Percentiles rank a stretch among this genome's conserved stretches.
These are phyloP conservation scores for Ustilago hordei DNA, from an alignment of 1,284 basidiomycete genomes.

Conservation along the genomic window DNA sequence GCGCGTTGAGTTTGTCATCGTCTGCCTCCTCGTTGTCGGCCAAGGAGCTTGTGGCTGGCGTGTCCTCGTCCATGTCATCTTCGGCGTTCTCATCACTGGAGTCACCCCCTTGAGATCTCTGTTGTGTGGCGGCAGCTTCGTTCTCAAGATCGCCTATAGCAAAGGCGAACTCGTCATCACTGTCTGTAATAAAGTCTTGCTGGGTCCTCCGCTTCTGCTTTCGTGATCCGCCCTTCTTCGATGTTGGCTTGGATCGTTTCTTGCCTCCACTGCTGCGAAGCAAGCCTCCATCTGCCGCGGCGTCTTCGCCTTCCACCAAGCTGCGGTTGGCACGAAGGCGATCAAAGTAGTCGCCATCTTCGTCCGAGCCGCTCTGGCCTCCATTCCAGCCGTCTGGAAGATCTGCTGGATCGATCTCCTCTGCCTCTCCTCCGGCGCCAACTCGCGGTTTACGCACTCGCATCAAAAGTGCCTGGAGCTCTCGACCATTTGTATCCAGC, in stretches of 20 bases:
- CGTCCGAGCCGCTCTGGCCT: slow-evolving; percentile 43
- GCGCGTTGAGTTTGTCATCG: slow-evolving; percentile 27
- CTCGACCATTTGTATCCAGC: slow-evolving; percentile 45
- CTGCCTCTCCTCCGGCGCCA: slow-evolving; percentile 11
- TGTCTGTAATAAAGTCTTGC: slow-evolving; percentile 65
- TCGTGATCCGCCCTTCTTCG: slow-evolving; percentile 16
- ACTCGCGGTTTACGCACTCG: slow-evolving; percentile 47
- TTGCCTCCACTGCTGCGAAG: slow-evolving; percentile 29
- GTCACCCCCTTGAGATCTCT: not conserved
- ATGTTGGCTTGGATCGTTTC: slow-evolving; percentile 14
- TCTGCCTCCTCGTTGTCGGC: slow-evolving; percentile 29
- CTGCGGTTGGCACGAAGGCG: slow-evolving; percentile 29
- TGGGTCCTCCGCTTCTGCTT: slow-evolving; percentile 44
- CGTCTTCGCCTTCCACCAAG: slow-evolving; percentile 17
- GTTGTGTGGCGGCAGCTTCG: slow-evolving; percentile 11
- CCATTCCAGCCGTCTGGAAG: slow-evolving; percentile 42
- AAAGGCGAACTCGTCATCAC: slow-evolving; percentile 64
- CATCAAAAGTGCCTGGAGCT: slow-evolving; percentile 51
- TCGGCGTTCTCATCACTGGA: slow-evolving; percentile 15
- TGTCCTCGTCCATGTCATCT: slow-evolving; percentile 27
- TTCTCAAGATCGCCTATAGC: slow-evolving; percentile 33
- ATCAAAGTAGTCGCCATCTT: slow-evolving; percentile 50
- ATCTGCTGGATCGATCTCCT: slow-evolving; percentile 24
- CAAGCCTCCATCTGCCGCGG: slow-evolving; percentile 33
- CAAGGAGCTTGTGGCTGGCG: slow-evolving; percentile 35